phyloP scores from a whole-genome alignment of 1,284 basidiomycete genomes.

The Ceratobasidium papillatum region DNA sequence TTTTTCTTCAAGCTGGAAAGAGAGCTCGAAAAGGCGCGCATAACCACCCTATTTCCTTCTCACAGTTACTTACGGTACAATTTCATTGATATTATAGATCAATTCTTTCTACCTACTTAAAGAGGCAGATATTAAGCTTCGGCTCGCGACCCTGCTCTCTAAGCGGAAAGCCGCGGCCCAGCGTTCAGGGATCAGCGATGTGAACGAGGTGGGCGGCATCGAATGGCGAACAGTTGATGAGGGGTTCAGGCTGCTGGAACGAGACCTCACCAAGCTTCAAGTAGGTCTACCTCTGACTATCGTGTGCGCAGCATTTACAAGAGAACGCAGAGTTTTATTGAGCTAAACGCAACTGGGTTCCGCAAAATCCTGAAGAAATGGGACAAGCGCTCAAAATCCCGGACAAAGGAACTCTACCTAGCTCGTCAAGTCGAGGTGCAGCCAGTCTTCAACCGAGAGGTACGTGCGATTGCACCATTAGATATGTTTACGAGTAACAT shows the following conservation, averaged over 20 bases:
- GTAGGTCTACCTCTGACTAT: conserved; percentile 56
- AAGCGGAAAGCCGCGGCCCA: conserved; percentile 87
- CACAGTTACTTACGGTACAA: background rate
- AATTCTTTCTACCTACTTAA: conserved; percentile 99
- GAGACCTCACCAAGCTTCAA: conserved; percentile 96
- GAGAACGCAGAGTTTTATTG: conserved; percentile 84
- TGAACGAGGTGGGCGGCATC: conserved; percentile 66
- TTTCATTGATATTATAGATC: conserved; percentile 67
- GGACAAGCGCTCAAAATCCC: conserved; percentile 95
- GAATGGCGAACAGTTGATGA: conserved; percentile 96
- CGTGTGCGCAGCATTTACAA: background rate
- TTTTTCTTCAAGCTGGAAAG: conserved; percentile 99
- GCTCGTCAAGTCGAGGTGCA: conserved; percentile 98
- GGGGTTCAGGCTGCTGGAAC: conserved; percentile 93
- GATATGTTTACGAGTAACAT: background rate
- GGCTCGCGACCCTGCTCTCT: conserved; percentile 91
- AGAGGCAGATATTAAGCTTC: conserved; percentile 92
- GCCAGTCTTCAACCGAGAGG: conserved; percentile 96
- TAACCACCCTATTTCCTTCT: background rate
- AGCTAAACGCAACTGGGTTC: conserved; percentile 97
- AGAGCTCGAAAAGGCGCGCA: conserved; percentile 91
- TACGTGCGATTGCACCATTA: conserved; percentile 51
- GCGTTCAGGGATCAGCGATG: conserved; percentile 70
- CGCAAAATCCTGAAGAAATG: conserved; percentile 99
- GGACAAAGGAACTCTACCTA: conserved; percentile 96